Evolutionary conservation across 192 early-diverging fungal species (phyloP).

Genomic region (Backusella morwellensis): DNA sequence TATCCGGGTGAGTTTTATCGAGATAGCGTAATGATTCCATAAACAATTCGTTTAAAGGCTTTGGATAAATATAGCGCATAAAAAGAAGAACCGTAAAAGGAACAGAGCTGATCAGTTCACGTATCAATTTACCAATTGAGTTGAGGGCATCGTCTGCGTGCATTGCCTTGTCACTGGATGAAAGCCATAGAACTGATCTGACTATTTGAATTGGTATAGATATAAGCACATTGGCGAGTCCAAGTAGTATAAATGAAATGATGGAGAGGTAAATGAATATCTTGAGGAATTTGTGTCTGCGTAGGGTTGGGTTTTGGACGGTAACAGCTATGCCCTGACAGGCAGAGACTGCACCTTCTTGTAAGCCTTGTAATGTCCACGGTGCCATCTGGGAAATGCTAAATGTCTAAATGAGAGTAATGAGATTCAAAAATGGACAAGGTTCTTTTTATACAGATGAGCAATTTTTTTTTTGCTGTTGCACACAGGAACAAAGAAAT

Average conservation of each 20-base stretch:
- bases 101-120: slow-evolving; percentile 16
- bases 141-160: slow-evolving; percentile 2
- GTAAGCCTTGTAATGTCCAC: slow-evolving; percentile 35
- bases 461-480: not conserved
- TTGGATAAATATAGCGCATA: slow-evolving; percentile 57
- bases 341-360: slow-evolving; percentile 41
- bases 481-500: not conserved
- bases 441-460: not conserved
- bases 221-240: slow-evolving; percentile 45
- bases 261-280: slow-evolving; percentile 39
- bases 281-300: slow-evolving; percentile 39
- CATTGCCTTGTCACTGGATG: slow-evolving; percentile 11
- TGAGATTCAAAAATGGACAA: not conserved
- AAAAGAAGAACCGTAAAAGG: slow-evolving; percentile 53
- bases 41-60: slow-evolving; percentile 58
- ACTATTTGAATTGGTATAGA: slow-evolving; percentile 41
- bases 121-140: not conserved
- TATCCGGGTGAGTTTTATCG: slow-evolving; percentile 29
- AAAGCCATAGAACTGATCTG: slow-evolving; percentile 30
- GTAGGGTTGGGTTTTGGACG: slow-evolving; percentile 45
- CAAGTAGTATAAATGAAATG: slow-evolving; percentile 38
- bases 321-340: slow-evolving; percentile 44
- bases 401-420: slow-evolving; percentile 6
- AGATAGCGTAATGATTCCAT: slow-evolving; percentile 47
- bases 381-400: slow-evolving; percentile 9